Evolutionary conservation across 306 rosid genomes (phyloP), one percentile per base, ranked within the genome.

Genomic region (Trifolium pratense): DNA sequence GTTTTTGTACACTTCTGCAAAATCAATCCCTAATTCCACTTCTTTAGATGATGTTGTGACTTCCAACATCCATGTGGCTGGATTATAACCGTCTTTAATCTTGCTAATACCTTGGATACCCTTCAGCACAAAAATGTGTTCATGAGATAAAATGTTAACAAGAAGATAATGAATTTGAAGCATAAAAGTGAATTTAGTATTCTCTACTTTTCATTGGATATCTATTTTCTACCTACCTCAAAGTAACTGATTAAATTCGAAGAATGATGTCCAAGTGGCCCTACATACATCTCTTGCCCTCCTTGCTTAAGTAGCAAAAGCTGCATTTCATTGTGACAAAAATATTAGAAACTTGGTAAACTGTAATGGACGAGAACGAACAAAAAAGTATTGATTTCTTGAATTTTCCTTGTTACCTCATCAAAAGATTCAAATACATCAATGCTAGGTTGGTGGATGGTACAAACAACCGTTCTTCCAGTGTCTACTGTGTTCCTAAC

Each of bases 381-480:
- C 16, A 8, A 31, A 34, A 67, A 73, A 43, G 13, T 74, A 23
- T 36, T 40, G 6, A 32, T 49, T 40, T 43, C n/a, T 63, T 49
- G 26, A 29, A 0, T 21, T 20, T 11, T 42, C 9, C 15, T 9
- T 10, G 25, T 78, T 21, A 87, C 91, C 91, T 87, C 91, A 80
- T 87, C 91, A 36, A 85, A 87, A 60, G 91, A 83, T 59, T 87
- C 91, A 73, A 87, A 87, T 64, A 87, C 82, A 52, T 87, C 91
- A 75, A 87, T 87, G 82, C 91, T 87, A 45, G 91, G 91, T 42
- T 87, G 91, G 71, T 87, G 91, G 57, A 87, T 87, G 79, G 91
- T 87, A 79, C 91, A 87, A 11, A 85, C 91, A 58, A 87, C 91
- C 37, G 89, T 87, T 80, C 91, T 85, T 85, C 91, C 89, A 0